These are phyloP conservation scores for Aspergillus sp. DNA, from an alignment of 2,329 filamentous ascomycete species.

Conservation along the genomic window DNA sequence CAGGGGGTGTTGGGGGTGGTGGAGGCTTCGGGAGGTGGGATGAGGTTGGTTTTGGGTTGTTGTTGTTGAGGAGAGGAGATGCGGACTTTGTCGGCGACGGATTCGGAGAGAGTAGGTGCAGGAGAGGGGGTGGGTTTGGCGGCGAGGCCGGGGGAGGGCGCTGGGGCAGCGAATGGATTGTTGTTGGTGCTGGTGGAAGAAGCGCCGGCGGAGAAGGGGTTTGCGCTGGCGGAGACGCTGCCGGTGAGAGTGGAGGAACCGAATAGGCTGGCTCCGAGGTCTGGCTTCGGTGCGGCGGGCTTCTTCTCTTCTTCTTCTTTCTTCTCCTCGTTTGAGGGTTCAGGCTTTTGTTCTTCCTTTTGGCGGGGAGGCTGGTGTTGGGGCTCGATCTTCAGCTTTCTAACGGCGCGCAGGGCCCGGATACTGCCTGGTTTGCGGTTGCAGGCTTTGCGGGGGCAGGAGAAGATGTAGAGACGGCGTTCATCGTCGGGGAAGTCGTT, in stretches of 20 bases:
- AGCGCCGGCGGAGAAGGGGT: slow-evolving; percentile 56
- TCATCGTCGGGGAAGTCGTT: slow-evolving; percentile 85
- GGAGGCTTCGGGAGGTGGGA: slow-evolving; percentile 34
- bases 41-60: slow-evolving; percentile 15
- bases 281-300: slow-evolving; percentile 29
- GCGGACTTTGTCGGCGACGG: slow-evolving; percentile 71
- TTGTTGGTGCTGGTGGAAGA: background rate
- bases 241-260: slow-evolving; percentile 48
- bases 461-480: slow-evolving; percentile 82
- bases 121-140: slow-evolving; percentile 38
- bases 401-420: slow-evolving; percentile 70
- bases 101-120: slow-evolving; percentile 67
- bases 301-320: slow-evolving; percentile 15
- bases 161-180: slow-evolving; percentile 64
- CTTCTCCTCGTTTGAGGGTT: slow-evolving; percentile 9
- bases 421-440: slow-evolving; percentile 80
- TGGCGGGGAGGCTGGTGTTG: slow-evolving; percentile 29
- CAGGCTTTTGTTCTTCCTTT: slow-evolving; percentile 24
- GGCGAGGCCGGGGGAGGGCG: slow-evolving; percentile 12
- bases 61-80: slow-evolving; percentile 47
- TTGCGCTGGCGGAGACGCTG: slow-evolving; percentile 44
- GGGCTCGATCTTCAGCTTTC: slow-evolving; percentile 42
- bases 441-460: slow-evolving; percentile 76
- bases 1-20: slow-evolving; percentile 66
- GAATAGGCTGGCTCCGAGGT: slow-evolving; percentile 63